Base-by-base conservation (phyloP, 495 filamentous ascomycete species). In the Podospora bellae-mahoneyi region DNA sequence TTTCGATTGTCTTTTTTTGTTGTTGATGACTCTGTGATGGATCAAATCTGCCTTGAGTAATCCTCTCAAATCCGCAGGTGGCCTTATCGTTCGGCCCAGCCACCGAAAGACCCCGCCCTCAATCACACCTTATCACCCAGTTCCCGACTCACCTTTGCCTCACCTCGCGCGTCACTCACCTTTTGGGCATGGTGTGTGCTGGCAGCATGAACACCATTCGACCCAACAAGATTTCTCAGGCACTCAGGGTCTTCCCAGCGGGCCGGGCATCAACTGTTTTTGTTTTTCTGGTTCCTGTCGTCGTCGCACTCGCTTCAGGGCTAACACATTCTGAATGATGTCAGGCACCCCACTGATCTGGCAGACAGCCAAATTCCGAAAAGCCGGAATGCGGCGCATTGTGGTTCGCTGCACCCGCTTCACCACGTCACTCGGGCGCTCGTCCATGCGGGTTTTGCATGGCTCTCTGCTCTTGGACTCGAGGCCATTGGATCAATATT, bases 371-470 rank as follows among this genome's bases (percentile, higher is more conserved):
- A 58, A 19, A 56, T 2, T 26, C 61, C 60, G 34, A 55, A 64
- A 68, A 67, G 39, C 39, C 39, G 39, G 39, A 48, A 48, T 48
- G 39, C 39, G 39, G 39, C 39, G 39, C 39, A 48, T 48, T 48
- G 7, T 48, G 39, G 39, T 48, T 48, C 39, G 39, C 39, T 48
- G 39, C 39, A 48, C 39, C 15, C 39, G 7, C 23, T 48, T 10
- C 7, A 48, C 55, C 73, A 73, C 73, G 73, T 75, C 73, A 73
- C 72, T 66, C 54, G 69, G 68, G 65, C 62, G 62, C 19, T 34
- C 5, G 65, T 28, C 39, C 67, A 75, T 75, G 73, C 73, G 70
- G 65, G 69, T 28, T 70, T 27, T 70, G 65, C 70, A 73, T 73
- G 71, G 64, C 26, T 57, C 39, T 66, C 60, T 58, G 20, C 10